Base-by-base conservation (phyloP, 2,329 filamentous ascomycete genomes). In the Fusarium stilboides region DNA sequence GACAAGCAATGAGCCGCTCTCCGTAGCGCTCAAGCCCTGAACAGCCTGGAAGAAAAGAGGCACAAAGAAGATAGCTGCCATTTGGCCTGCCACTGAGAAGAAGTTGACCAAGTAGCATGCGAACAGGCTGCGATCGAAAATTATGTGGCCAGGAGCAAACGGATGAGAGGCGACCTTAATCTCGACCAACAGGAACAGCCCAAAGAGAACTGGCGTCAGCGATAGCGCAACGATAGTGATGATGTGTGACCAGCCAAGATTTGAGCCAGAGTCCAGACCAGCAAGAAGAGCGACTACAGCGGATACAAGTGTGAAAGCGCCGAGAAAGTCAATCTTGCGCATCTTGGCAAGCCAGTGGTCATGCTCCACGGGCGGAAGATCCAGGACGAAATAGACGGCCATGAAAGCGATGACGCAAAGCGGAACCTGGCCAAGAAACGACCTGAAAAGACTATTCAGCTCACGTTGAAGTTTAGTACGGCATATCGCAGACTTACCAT, bases 31-130 rank as follows among this genome's bases (percentile, higher is more conserved):
- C 24, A 89, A 80, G 7, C 87, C 88, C 50, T 91, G 83, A 1
- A 91, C 89, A 7, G 90, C 92, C 78, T 95, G 93, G 79, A 92
- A 93, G 79, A 91, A 93, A 3, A 95, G 82, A 2, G 92, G 91
- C n/a, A 93, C 81, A 79, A 92, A 93, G 81, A 93, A 95, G 6
- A 92, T 69, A 2, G 85, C 80, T 0, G 87, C 85, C 74, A 83
- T 80, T 63, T 84, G 80, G 15, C 86, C 89, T 2, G 84, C 88
- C 54, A 91, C 86, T 52, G 86, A 84, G 77, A 93, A 94, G 80
- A 94, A 92, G 77, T 94, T 94, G 76, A 88, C 88, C 2, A 89
- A 78, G 72, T 91, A 94, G 76, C 87, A 88, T 4, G 91, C 88
- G 50, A 93, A 84, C 28, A 94, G 83, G 8, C 85, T 85, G 8